These are phyloP conservation scores for Yamadazyma taylorii DNA, from an alignment of 1,139 yeast genomes.

Conservation along the genomic window DNA sequence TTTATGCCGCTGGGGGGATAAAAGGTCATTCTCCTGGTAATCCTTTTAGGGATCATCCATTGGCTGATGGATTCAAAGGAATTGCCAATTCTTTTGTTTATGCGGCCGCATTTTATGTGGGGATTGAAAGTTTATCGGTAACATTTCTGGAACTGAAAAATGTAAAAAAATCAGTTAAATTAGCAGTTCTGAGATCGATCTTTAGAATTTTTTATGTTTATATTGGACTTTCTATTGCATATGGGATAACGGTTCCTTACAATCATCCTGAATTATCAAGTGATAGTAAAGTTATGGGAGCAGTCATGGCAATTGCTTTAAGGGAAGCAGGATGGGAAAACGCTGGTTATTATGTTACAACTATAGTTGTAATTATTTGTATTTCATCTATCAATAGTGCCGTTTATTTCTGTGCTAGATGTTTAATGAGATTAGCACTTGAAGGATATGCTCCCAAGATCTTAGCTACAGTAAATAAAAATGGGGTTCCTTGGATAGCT, in stretches of 20 bases:
- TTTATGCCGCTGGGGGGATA: constrained; percentile 44
- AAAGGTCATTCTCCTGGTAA: constrained; percentile 42
- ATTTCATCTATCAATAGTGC: constrained; percentile 47
- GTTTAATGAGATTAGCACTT: constrained; percentile 37
- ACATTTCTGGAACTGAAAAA: constrained; percentile 66
- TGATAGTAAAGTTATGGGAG: constrained; percentile 43
- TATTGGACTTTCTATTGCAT: constrained; percentile 39
- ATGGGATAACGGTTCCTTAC: constrained; percentile 42
- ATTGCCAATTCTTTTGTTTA: constrained; percentile 43
- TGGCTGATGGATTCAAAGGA: constrained; percentile 41
- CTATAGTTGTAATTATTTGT: constrained; percentile 40
- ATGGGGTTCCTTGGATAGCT: constrained; percentile 39
- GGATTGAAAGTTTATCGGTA: constrained; percentile 63
- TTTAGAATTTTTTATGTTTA: constrained; percentile 35
- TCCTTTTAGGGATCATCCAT: constrained; percentile 39
- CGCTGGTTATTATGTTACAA: constrained; percentile 44
- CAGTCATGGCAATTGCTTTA: constrained; percentile 65
- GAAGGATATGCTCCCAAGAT: constrained; percentile 42
- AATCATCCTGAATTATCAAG: constrained; percentile 36
- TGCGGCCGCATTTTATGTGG: constrained; percentile 67
- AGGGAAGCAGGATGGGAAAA: constrained; percentile 46
- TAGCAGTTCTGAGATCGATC: constrained; percentile 55
- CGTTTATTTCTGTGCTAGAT: constrained; percentile 40
- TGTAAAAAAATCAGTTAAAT: constrained; percentile 54
- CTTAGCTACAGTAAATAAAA: constrained; percentile 33